Evolutionary conservation across 352 stramenopile species (phyloP).

Genomic region (Thalassiosira oceanica): DNA sequence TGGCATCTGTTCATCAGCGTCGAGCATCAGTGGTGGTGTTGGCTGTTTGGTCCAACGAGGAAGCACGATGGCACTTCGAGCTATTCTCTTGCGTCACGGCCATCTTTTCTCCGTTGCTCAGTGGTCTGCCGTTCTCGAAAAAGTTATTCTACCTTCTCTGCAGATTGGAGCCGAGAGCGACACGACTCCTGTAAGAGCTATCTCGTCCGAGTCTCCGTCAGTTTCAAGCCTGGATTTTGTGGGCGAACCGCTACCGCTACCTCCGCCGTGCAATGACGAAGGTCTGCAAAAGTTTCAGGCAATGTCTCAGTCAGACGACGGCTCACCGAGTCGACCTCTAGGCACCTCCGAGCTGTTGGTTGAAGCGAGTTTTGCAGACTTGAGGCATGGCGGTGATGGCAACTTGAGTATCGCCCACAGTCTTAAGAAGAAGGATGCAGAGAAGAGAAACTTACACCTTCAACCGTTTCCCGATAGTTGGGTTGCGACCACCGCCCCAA

Average conservation of each 20-base stretch:
- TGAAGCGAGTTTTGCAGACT: constrained; percentile 80
- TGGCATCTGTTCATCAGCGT: constrained; percentile 57
- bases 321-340: constrained; percentile 54
- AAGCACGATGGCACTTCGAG: constrained; percentile 74
- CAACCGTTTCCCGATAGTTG: constrained; percentile 81
- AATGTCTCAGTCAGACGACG: constrained; percentile 59
- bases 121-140: constrained; percentile 61
- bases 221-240: constrained; percentile 81
- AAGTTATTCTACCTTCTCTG: constrained; percentile 75
- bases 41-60: constrained; percentile 77
- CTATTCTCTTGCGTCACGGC: constrained; percentile 77
- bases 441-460: constrained; percentile 39
- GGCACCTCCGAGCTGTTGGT: constrained; percentile 75
- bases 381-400: constrained; percentile 76
- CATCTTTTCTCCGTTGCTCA: constrained; percentile 70
- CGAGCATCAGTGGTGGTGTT: constrained; percentile 66
- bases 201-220: constrained; percentile 77
- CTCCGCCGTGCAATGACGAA: constrained; percentile 67
- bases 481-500: constrained; percentile 77
- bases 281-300: constrained; percentile 68
- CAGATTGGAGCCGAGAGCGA: constrained; percentile 68
- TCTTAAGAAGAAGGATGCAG: constrained; percentile 67
- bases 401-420: constrained; percentile 74
- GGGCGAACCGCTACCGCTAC: constrained; percentile 54
- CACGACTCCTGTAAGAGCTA: constrained; percentile 59